These are phyloP conservation scores for Furcasterigmium furcatum DNA, from an alignment of 2,329 filamentous ascomycete species.

Conservation along the genomic window DNA sequence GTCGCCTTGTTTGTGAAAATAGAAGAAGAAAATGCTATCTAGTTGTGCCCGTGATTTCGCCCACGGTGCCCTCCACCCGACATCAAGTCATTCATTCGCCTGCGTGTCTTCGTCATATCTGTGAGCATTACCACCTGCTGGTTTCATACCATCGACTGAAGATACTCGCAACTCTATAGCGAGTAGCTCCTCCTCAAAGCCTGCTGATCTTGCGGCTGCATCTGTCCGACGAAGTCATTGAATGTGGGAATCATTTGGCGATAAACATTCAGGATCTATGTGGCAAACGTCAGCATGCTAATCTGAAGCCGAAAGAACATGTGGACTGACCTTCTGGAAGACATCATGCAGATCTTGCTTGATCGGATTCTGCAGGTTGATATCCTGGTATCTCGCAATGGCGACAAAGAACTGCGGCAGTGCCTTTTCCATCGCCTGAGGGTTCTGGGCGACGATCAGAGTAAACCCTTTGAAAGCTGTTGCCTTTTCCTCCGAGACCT, in stretches of 20 bases:
- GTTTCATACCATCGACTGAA: too few species aligned
- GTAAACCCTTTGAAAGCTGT: conserved; percentile 92
- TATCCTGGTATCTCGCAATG: conserved; percentile 75
- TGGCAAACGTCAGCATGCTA: conserved; percentile 3
- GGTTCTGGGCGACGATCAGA: conserved; percentile 79
- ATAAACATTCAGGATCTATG: conserved; percentile 51
- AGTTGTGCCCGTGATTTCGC: not conserved
- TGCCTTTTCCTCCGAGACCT: conserved; percentile 89
- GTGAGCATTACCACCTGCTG: too few species aligned
- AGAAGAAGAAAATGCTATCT: not conserved
- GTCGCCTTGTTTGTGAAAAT: too few species aligned
- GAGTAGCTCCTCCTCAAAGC: conserved; percentile 45
- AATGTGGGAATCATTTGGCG: conserved; percentile 59
- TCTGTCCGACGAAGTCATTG: conserved; percentile 47
- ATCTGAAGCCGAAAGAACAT: not conserved
- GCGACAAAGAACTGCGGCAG: conserved; percentile 78
- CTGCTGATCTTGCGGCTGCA: conserved; percentile 47
- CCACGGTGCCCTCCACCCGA: too few species aligned
- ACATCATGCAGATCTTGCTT: conserved; percentile 66
- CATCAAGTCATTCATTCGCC: not conserved
- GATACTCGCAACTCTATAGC: conserved; percentile 21
- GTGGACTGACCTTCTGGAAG: conserved; percentile 69
- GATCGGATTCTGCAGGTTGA: conserved; percentile 55
- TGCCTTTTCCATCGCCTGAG: conserved; percentile 85
- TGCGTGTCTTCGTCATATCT: not conserved